Percentiles rank a stretch among this genome's conserved stretches.
Conservation (phyloP, 306 rosid species). For the Neltuma alba region DNA sequence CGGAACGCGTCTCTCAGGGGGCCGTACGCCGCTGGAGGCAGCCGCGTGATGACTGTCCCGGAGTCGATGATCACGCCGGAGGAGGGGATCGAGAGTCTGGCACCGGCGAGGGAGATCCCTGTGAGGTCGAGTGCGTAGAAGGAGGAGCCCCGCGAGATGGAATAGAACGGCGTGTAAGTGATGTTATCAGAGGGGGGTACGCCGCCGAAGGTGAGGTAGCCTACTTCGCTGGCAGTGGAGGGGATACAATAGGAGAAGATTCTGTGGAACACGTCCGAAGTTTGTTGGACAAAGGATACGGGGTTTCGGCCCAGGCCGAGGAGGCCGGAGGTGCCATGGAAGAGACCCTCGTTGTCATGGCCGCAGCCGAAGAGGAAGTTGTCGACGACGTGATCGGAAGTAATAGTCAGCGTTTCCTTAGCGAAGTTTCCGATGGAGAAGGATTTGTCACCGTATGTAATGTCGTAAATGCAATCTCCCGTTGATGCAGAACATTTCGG, state of each 20-base stretch:
- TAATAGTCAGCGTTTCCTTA: conserved; percentile 50
- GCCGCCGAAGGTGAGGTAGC: conserved; percentile 6
- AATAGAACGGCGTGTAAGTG: too few species aligned
- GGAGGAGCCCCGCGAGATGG: too few species aligned
- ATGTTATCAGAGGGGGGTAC: too few species aligned
- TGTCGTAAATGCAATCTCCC: conserved; percentile 53
- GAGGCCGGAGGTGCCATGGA: conserved; percentile 58
- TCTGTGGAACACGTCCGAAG: conserved; percentile 49
- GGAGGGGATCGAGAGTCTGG: too few species aligned
- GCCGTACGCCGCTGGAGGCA: too few species aligned
- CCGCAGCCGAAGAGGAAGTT: conserved; percentile 73
- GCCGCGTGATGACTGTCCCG: too few species aligned
- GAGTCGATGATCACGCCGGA: too few species aligned
- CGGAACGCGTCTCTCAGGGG: too few species aligned
- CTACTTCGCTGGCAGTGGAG: conserved; percentile 47
- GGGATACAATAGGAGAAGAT: conserved; percentile 83
- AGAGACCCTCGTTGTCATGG: conserved; percentile 69
- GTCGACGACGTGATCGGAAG: conserved; percentile 30
- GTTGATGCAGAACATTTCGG: not conserved
- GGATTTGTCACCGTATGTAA: conserved; percentile 62
- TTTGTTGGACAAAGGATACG: conserved; percentile 70
- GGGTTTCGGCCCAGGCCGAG: conserved; percentile 79
- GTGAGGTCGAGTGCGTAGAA: too few species aligned
- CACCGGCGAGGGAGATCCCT: too few species aligned
- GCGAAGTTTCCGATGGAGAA: conserved; percentile 60